Conservation (phyloP, 495 filamentous ascomycete genomes). For the Neurospora intermedia region DNA sequence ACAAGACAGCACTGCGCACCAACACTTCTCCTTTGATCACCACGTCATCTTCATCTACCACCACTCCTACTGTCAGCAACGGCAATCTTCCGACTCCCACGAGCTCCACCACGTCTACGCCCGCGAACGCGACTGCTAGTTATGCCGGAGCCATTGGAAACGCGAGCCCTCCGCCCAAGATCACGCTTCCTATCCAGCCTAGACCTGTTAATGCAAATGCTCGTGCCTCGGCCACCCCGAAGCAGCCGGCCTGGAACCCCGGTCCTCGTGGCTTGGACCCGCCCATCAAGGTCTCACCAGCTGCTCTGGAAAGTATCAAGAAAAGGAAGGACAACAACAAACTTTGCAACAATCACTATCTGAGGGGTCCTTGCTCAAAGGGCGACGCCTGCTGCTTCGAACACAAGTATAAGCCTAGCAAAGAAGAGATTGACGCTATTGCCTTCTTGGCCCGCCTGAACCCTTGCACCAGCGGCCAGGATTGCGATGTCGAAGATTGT, state of each 20-base stretch:
- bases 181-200: conserved; percentile 22
- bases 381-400: conserved; percentile 64
- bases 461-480: conserved; percentile 62
- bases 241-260: conserved; percentile 34
- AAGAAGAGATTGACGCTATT: conserved; percentile 56
- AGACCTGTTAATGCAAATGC: conserved; percentile 6
- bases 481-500: conserved; percentile 66
- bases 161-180: conserved; percentile 26
- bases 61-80: background rate
- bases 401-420: conserved; percentile 59
- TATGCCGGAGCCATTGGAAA: conserved; percentile 26
- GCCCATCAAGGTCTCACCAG: conserved; percentile 36
- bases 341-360: conserved; percentile 76
- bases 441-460: conserved; percentile 65
- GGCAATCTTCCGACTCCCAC: conserved; percentile 3
- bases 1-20: conserved; percentile 16
- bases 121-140: conserved; percentile 10
- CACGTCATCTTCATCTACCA: background rate
- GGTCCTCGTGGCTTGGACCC: conserved; percentile 41
- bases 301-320: conserved; percentile 62
- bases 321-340: conserved; percentile 68
- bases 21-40: background rate
- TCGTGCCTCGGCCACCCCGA: conserved; percentile 8
- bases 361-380: conserved; percentile 63
- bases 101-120: conserved; percentile 1